Conservation (phyloP, 2,329 filamentous ascomycete species). For the Stemphylium vesicarium region DNA sequence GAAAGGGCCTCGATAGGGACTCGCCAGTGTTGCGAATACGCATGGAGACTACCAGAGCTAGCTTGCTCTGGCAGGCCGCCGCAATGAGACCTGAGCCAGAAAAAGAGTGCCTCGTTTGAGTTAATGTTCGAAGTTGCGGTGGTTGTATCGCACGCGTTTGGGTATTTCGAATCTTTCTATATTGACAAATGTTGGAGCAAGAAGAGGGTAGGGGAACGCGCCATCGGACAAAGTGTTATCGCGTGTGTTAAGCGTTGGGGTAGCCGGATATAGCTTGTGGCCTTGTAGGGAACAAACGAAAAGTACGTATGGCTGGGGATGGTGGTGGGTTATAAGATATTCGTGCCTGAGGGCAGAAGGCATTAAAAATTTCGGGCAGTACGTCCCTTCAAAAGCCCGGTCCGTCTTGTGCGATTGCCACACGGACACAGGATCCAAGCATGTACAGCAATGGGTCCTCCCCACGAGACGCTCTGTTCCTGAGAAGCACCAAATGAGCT, state of each 20-base stretch:
- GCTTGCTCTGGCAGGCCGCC: slow-evolving; percentile 57
- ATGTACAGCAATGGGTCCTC: slow-evolving; percentile 46
- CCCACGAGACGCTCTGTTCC: slow-evolving; percentile 53
- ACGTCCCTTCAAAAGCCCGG: slow-evolving; percentile 47
- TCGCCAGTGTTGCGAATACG: slow-evolving; percentile 59
- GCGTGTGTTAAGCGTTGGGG: slow-evolving; percentile 48
- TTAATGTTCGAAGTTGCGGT: slow-evolving; percentile 41
- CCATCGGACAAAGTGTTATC: slow-evolving; percentile 48
- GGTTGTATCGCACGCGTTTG: slow-evolving; percentile 52
- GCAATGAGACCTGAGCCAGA: slow-evolving; percentile 53
- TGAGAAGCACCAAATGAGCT: slow-evolving; percentile 51
- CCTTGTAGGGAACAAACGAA: slow-evolving; percentile 40
- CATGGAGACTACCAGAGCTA: slow-evolving; percentile 60
- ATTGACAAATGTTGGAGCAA: slow-evolving; percentile 52
- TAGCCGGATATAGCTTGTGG: slow-evolving; percentile 44
- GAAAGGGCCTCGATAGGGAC: slow-evolving; percentile 54
- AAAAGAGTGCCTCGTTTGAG: slow-evolving; percentile 48
- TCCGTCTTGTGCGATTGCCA: slow-evolving; percentile 50
- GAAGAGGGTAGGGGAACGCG: slow-evolving; percentile 44
- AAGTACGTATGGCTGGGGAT: slow-evolving; percentile 42
- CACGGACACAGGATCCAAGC: slow-evolving; percentile 51
- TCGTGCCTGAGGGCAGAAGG: slow-evolving; percentile 46
- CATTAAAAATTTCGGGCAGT: slow-evolving; percentile 49
- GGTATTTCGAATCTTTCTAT: slow-evolving; percentile 47
- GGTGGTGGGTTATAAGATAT: slow-evolving; percentile 49